Base-by-base conservation (phyloP, 768 basidiomycete genomes). In the Mycena epipterygia region DNA sequence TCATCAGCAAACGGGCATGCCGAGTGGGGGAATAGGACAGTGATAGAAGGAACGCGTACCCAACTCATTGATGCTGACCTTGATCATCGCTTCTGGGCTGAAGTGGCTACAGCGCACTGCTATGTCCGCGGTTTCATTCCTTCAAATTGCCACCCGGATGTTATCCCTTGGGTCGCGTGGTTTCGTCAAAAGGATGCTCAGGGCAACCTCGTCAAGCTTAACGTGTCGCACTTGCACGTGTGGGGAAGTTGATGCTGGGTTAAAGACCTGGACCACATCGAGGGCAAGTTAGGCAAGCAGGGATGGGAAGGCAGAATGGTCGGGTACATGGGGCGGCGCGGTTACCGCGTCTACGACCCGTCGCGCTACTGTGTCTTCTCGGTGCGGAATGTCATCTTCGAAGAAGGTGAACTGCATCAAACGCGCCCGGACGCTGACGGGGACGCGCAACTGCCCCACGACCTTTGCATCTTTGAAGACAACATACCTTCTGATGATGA, bases 71-170 rank as follows among this genome's bases (percentile, higher is more conserved):
- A 64, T 3, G 27, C 25, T 0, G 60, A 75, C 32, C 11, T 60
- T n/a, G 27, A 27, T 14, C 39, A 9, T 2, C 37, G 63, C 8
- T 61, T 48, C 33, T 61, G 59, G 59, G 59, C 59, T 0, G 59
- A 61, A 19, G 44, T 46, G 5, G 46, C 59, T 0, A 35, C 46
- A 1, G 59, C 59, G 4, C 74, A 70, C 2, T 71, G 64, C 16
- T 79, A 81, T 41, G 30, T 80, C 0, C 39, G 71, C 2, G 82
- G 81, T 55, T 61, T 74, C 16, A 71, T 77, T 2, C 77, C 76
- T 0, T 75, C 71, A 1, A 33, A 25, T 23, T 27, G 49, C 73
- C 75, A 30, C 35, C 58, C 58, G 1, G 55, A 48, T 19, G 25
- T 25, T 6, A 13, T 67, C 9, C 65, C 65, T 0, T 67, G 65